phyloP scores from a whole-genome alignment of 176 grass and related monocot species.

The Musa acuminata region DNA sequence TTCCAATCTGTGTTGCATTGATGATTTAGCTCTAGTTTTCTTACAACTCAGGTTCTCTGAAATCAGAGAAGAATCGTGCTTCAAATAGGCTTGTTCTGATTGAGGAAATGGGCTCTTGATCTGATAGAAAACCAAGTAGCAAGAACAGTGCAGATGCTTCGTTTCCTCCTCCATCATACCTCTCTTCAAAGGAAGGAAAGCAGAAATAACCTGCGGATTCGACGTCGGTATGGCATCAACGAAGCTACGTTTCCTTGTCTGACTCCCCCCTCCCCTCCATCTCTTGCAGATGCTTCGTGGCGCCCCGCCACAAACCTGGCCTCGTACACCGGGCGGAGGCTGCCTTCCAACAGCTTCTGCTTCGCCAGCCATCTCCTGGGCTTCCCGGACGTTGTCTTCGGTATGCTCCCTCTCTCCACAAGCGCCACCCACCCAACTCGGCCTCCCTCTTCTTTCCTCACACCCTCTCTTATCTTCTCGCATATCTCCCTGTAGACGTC shows the following conservation, averaged over 20 bases:
- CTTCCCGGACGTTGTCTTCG: slow-evolving; percentile 61
- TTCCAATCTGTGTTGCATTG: too few relatives aligned
- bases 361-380: slow-evolving; percentile 35
- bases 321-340: slow-evolving; percentile 17
- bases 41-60: too few relatives aligned
- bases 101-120: too few relatives aligned
- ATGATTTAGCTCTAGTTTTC: too few relatives aligned
- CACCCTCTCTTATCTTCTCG: slow-evolving; percentile 17
- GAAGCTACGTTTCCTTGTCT: not conserved
- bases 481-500: slow-evolving; percentile 13
- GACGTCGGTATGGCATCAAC: not conserved
- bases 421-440: slow-evolving; percentile 31
- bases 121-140: too few relatives aligned
- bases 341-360: slow-evolving; percentile 32
- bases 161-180: too few relatives aligned
- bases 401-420: slow-evolving; percentile 29
- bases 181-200: slow-evolving; percentile 36
- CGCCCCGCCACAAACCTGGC: slow-evolving; percentile 12
- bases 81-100: too few relatives aligned
- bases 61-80: too few relatives aligned
- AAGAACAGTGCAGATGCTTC: too few relatives aligned
- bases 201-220: slow-evolving; percentile 14
- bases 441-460: slow-evolving; percentile 25
- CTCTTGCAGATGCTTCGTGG: not conserved
- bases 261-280: not conserved